These are phyloP conservation scores for Lindgomyces ingoldianus DNA, from an alignment of 495 filamentous ascomycete species.

Conservation along the genomic window DNA sequence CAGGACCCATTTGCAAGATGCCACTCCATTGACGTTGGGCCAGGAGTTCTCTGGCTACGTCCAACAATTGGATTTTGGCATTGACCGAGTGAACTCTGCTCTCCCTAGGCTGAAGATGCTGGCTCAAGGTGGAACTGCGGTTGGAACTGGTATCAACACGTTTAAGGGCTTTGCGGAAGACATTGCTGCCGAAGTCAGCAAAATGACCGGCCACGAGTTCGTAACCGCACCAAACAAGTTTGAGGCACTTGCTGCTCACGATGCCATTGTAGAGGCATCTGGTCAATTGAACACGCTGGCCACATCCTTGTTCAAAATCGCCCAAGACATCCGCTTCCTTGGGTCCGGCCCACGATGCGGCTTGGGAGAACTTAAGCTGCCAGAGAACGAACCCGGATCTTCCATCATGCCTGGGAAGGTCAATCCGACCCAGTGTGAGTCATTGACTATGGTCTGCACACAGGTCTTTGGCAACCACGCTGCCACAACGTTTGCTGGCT, in stretches of 20 bases:
- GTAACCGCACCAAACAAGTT: slow-evolving; percentile 99
- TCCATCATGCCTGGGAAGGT: slow-evolving; percentile 99
- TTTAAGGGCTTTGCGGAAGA: slow-evolving; percentile 93
- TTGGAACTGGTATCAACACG: slow-evolving; percentile 97
- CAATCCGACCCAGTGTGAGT: slow-evolving; percentile 98
- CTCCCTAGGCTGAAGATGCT: slow-evolving; percentile 83
- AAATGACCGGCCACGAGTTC: slow-evolving; percentile 90
- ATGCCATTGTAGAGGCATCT: slow-evolving; percentile 90
- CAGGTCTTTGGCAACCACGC: slow-evolving; percentile 98
- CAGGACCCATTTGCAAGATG: slow-evolving; percentile 95
- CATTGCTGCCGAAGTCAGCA: slow-evolving; percentile 84
- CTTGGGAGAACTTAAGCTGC: slow-evolving; percentile 85
- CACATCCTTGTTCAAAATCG: slow-evolving; percentile 93
- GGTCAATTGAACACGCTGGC: slow-evolving; percentile 94
- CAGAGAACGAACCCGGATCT: slow-evolving; percentile 96
- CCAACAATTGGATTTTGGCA: slow-evolving; percentile 85
- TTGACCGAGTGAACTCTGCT: slow-evolving; percentile 79
- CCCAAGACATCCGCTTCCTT: slow-evolving; percentile 95
- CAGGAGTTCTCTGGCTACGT: slow-evolving; percentile 99
- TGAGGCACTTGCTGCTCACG: slow-evolving; percentile 95
- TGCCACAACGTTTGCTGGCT: slow-evolving; percentile 86
- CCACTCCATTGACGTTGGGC: slow-evolving; percentile 90
- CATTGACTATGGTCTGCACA: slow-evolving; percentile 94
- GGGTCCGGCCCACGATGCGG: slow-evolving; percentile 95
- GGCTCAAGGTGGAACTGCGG: slow-evolving; percentile 94